These are phyloP conservation scores for Xylaria sp. DNA, from an alignment of 495 filamentous ascomycete species.

Conservation along the genomic window DNA sequence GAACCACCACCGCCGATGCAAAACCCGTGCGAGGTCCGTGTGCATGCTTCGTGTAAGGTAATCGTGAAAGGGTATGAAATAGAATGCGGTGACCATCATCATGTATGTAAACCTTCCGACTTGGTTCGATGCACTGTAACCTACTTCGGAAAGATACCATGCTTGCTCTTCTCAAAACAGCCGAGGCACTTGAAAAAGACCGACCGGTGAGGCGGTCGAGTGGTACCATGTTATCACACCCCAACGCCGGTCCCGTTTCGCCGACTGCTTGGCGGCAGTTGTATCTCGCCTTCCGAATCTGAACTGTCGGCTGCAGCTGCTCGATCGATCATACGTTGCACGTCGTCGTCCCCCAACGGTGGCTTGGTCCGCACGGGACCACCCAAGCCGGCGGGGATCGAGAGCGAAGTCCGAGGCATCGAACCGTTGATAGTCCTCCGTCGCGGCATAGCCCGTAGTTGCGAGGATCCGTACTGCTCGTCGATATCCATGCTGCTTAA, in stretches of 20 bases:
- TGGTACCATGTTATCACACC: conserved; percentile 23
- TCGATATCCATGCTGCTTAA: conserved; percentile 52
- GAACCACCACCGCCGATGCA: conserved; percentile 13
- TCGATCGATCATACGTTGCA: conserved; percentile 56
- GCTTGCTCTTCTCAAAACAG: neutral
- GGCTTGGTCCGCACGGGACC: conserved; percentile 44
- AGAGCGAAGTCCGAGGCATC: conserved; percentile 42
- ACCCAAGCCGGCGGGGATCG: conserved; percentile 48
- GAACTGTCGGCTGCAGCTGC: conserved; percentile 51
- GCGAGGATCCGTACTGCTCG: conserved; percentile 45
- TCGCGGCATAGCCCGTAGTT: conserved; percentile 49
- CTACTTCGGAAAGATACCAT: neutral
- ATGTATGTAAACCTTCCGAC: neutral
- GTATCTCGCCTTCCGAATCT: conserved; percentile 58
- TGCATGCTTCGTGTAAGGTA: conserved; percentile 18
- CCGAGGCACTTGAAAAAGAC: neutral
- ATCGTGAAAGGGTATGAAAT: conserved; percentile 12
- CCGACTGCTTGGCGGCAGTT: conserved; percentile 44
- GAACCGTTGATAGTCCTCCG: conserved; percentile 46
- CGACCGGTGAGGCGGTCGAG: neutral
- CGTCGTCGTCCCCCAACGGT: conserved; percentile 49
- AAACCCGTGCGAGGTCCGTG: neutral
- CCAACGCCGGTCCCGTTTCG: conserved; percentile 36
- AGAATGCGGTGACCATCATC: neutral
- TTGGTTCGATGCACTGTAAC: neutral